These are phyloP conservation scores for Exsudoporus frostii DNA, from an alignment of 768 basidiomycete genomes.

Conservation along the genomic window DNA sequence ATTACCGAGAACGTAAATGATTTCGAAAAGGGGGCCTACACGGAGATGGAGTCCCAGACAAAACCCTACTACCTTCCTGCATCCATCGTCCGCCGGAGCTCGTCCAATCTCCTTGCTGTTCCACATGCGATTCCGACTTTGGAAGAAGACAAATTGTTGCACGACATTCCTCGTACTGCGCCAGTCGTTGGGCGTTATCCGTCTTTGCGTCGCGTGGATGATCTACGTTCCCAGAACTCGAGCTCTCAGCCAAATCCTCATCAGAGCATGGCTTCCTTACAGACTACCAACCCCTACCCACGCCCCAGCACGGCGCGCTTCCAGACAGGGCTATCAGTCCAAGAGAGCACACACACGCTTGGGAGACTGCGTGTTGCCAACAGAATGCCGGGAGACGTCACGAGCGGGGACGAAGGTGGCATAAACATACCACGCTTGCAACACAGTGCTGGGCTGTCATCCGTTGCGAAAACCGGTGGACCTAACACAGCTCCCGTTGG, in stretches of 20 bases:
- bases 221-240: slow-evolving; percentile 6
- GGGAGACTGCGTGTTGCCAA: slow-evolving; percentile 50
- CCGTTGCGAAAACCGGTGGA: not conserved
- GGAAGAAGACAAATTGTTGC: slow-evolving; percentile 6
- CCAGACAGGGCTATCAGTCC: slow-evolving; percentile 22
- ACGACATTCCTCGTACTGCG: not conserved
- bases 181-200: not conserved
- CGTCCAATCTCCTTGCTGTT: slow-evolving; percentile 18
- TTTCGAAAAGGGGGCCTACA: not conserved
- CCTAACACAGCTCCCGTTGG: not conserved
- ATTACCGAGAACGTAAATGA: not conserved
- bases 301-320: slow-evolving; percentile 16
- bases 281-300: not conserved
- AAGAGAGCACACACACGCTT: slow-evolving; percentile 35
- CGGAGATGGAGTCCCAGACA: slow-evolving; percentile 15
- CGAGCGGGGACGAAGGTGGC: slow-evolving; percentile 34
- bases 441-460: not conserved
- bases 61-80: slow-evolving; percentile 24
- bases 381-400: slow-evolving; percentile 43
- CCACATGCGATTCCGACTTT: slow-evolving; percentile 11
- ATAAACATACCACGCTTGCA: slow-evolving; percentile 2
- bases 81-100: slow-evolving; percentile 18
- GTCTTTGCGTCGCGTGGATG: not conserved
- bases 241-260: not conserved
- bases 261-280: slow-evolving; percentile 6